A percentile compares a stretch with the other conserved stretches of the same genome.
Conservation (phyloP, 2,329 filamentous ascomycete genomes). For the Aspergillus brunneoviolaceus region DNA sequence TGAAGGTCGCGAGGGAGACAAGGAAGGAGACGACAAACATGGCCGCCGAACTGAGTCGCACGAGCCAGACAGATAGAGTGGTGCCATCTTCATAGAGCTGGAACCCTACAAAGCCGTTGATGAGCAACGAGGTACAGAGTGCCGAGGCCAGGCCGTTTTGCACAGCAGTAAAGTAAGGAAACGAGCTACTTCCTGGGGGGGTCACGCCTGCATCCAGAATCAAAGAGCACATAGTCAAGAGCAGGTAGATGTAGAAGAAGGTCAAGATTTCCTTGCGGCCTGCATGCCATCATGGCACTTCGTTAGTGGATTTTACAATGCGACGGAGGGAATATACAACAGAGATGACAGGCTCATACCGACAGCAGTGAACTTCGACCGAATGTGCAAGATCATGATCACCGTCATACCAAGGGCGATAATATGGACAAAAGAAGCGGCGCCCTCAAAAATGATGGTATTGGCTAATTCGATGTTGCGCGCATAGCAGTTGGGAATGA, state of each 20-base stretch:
- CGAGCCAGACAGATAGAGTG: constrained; percentile 86
- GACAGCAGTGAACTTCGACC: constrained; percentile 97
- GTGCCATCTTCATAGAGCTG: constrained; percentile 98
- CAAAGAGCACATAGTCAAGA: constrained; percentile 83
- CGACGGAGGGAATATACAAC: neutral
- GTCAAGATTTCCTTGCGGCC: constrained; percentile 72
- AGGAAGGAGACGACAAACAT: constrained; percentile 87
- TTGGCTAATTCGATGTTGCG: constrained; percentile 95
- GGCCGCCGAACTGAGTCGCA: constrained; percentile 72
- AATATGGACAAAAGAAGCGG: constrained; percentile 89
- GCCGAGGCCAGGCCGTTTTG: constrained; percentile 85
- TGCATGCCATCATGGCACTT: constrained; percentile 27
- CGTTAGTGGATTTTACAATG: neutral
- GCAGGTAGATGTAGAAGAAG: constrained; percentile 97
- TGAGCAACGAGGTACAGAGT: constrained; percentile 81
- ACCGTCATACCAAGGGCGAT: constrained; percentile 86
- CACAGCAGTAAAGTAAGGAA: constrained; percentile 86
- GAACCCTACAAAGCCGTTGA: constrained; percentile 98
- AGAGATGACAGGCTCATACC: constrained; percentile 56
- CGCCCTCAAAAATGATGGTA: constrained; percentile 96
- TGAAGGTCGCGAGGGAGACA: constrained; percentile 88
- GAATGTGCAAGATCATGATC: constrained; percentile 95
- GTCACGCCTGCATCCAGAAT: constrained; percentile 91
- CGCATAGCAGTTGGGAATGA: constrained; percentile 88
- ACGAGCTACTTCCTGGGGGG: constrained; percentile 74